A percentile compares a stretch with the other conserved stretches of the same genome.
Conservation (phyloP, 768 basidiomycete genomes). For the Sistotremastrum suecicum region DNA sequence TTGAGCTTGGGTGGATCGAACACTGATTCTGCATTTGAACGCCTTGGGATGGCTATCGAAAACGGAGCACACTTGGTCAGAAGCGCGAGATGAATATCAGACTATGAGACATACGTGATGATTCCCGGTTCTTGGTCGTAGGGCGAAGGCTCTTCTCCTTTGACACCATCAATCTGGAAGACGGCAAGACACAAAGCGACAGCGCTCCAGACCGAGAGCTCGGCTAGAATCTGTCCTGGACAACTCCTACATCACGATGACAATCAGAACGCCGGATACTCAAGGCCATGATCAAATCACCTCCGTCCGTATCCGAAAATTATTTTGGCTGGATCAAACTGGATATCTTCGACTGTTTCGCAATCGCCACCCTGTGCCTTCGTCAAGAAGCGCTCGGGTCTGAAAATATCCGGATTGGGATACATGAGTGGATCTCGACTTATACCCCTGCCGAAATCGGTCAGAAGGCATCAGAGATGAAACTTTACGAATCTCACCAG, state of each 20-base stretch:
- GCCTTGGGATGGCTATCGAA: no score
- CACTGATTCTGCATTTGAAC: no score
- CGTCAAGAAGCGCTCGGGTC: conserved; percentile 7
- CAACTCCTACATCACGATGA: no score
- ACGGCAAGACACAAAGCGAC: conserved; percentile 18
- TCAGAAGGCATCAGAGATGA: background rate
- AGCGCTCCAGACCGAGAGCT: conserved; percentile 15
- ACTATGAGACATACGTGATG: no score
- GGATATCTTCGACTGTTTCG: background rate
- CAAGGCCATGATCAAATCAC: background rate
- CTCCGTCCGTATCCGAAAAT: conserved; percentile 7
- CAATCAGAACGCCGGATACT: no score
- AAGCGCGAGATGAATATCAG: no score
- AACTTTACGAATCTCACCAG: background rate
- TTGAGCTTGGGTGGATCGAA: no score
- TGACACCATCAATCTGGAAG: conserved; percentile 11
- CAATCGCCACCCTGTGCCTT: background rate
- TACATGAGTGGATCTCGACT: conserved; percentile 3
- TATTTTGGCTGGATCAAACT: conserved; percentile 1
- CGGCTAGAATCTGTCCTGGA: conserved; percentile 14
- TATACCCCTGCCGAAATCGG: background rate
- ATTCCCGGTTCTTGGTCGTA: no score
- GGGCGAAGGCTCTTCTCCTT: no score
- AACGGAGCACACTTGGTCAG: no score
- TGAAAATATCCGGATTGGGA: conserved; percentile 4